phyloP scores from a whole-genome alignment of 192 early-diverging fungal species.

The Phycomyces nitens region DNA sequence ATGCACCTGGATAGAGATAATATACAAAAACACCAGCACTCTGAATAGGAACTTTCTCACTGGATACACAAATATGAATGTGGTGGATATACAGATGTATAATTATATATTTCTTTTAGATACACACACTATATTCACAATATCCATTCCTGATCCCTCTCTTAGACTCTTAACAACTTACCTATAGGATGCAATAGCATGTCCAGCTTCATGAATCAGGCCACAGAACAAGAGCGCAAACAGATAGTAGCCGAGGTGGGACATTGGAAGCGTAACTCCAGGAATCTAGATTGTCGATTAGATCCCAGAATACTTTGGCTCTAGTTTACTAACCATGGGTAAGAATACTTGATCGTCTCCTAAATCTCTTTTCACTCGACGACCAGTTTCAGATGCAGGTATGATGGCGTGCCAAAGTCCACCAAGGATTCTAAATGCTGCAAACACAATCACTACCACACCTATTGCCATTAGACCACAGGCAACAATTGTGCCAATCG shows the following conservation, averaged over 20 bases:
- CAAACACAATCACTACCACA: conserved; percentile 43
- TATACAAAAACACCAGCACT: conserved; percentile 63
- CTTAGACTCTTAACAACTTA: conserved; percentile 29
- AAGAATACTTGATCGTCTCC: conserved; percentile 49
- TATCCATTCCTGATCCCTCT: too few species aligned
- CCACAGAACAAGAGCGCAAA: conserved; percentile 59
- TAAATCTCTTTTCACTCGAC: conserved; percentile 13
- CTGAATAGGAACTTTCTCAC: conserved; percentile 57
- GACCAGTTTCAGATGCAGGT: background rate
- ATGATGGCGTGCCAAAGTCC: conserved; percentile 6
- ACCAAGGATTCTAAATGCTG: conserved; percentile 37
- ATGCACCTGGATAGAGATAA: conserved; percentile 74
- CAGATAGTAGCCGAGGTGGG: conserved; percentile 63
- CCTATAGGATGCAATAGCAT: conserved; percentile 68
- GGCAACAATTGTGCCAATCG: conserved; percentile 45
- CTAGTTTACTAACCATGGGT: conserved; percentile 62
- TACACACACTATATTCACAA: too few species aligned
- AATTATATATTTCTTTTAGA: background rate
- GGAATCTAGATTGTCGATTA: conserved; percentile 56
- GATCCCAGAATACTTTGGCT: too few species aligned
- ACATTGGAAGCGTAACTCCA: conserved; percentile 69
- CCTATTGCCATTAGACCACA: conserved; percentile 44
- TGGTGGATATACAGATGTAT: background rate
- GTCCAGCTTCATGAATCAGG: conserved; percentile 69
- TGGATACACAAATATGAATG: conserved; percentile 15